Evolutionary conservation across 2,329 filamentous ascomycete genomes (phyloP), one percentile per base, ranked within the genome.

Genomic region (Cytospora schulzeri): DNA sequence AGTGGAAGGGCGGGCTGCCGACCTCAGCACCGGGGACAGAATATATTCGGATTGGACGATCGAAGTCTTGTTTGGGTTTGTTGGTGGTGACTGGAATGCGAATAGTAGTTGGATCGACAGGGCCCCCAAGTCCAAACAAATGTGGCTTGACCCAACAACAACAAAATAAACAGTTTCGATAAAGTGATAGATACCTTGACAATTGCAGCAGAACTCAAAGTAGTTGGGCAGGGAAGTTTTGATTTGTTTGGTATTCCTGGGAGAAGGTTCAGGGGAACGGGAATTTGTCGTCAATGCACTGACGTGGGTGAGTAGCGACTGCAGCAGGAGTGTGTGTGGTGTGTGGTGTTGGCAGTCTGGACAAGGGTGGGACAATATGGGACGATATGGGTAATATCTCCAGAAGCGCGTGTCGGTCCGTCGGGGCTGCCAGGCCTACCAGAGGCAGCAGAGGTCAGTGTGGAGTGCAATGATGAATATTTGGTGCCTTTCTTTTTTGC

Each of bases 61-160:
- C 45, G 45, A 48, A 11, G 45, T 48, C 45, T 14, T 24, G 45
- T 48, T 48, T 24, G n/a, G 45, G 29, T 28, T n/a, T 28, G 50
- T 31, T 28, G 33, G 61, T 50, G 59, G 57, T 64, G 64, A 63
- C 63, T 66, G 66, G 66, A 67, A 67, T 61, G 66, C 55, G 51
- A 56, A 51, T 38, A 61, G 52, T 56, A 56, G 28, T 54, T 52
- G 54, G 60, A 63, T 54, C 51, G 61, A 53, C 55, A 48, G 54
- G 33, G 61, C 61, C 55, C 54, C 9, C 55, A 59, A 56, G 61
- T 28, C 55, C 45, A 54, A 54, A 22, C 2, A 48, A n/a, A 48
- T 48, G 45, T 14, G 45, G 22, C 45, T 48, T 48, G 45, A 48
- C 45, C 8, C 52, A 31, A 29, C 55, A 53, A 31, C 55, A 57